These are phyloP conservation scores for Solanum raphanifolium DNA, from an alignment of 257 asterid species.

Conservation along the genomic window DNA sequence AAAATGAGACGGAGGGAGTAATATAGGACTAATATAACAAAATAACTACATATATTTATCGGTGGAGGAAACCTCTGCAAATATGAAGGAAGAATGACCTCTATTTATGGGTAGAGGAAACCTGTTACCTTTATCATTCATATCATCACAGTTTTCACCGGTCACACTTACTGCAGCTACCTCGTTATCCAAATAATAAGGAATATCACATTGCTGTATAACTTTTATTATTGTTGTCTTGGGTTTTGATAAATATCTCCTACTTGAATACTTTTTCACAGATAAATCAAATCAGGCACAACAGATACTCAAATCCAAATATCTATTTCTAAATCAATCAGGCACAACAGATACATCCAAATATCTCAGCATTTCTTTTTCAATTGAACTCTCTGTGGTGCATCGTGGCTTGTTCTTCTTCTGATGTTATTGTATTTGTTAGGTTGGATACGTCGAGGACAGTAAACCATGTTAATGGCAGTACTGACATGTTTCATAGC, in stretches of 20 bases:
- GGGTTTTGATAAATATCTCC: background rate
- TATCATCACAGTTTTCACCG: background rate
- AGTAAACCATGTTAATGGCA: slow-evolving; percentile 24
- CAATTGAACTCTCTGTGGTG: background rate
- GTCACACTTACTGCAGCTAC: background rate
- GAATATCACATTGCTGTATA: background rate
- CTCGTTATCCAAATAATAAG: background rate
- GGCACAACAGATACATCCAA: background rate
- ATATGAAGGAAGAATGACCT: background rate
- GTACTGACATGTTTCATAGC: slow-evolving; percentile 22
- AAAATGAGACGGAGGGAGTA: background rate
- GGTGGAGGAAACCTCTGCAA: background rate
- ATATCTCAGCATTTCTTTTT: background rate
- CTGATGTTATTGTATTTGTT: background rate
- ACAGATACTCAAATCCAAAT: background rate
- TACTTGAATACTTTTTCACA: background rate
- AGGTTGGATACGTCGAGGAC: slow-evolving; percentile 49
- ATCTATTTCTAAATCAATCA: background rate
- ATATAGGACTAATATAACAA: background rate
- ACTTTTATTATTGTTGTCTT: background rate
- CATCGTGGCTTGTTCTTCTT: background rate
- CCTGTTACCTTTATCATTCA: background rate
- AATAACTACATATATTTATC: background rate
- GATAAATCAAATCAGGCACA: background rate
- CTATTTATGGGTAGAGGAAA: background rate